A percentile compares a stretch with the other conserved stretches of the same genome.
phyloP scores from a whole-genome alignment of 208 protist genomes.

The Crithidia brevicula region DNA sequence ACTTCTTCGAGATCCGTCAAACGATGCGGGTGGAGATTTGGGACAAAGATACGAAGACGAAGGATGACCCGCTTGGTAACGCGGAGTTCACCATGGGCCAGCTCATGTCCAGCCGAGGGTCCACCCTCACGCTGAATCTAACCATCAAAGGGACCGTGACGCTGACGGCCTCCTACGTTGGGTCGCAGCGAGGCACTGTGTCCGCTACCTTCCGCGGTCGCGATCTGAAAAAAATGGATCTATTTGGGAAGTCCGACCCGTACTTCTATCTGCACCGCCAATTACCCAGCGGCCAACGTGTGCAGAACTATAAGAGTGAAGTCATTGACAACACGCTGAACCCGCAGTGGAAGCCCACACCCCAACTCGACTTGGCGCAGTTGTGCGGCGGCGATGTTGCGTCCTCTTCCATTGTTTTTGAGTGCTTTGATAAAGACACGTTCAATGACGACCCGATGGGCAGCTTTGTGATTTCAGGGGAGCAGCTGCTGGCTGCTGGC shows the following conservation, averaged over 20 bases:
- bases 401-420: constrained; percentile 22
- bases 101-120: constrained; percentile 24
- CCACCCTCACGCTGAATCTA: constrained; percentile 27
- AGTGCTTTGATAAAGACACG: constrained; percentile 35
- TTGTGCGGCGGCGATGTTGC: constrained; percentile 37
- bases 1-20: constrained; percentile 53
- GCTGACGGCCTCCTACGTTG: constrained; percentile 17
- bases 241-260: constrained; percentile 44
- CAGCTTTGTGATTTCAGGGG: constrained; percentile 23
- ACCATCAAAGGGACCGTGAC: constrained; percentile 30
- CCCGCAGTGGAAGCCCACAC: constrained; percentile 40
- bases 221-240: constrained; percentile 45
- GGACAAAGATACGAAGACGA: constrained; percentile 29
- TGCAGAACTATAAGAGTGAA: constrained; percentile 34
- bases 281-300: constrained; percentile 20
- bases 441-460: constrained; percentile 28
- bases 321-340: constrained; percentile 38
- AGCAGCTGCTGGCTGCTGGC: constrained; percentile 15
- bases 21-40: constrained; percentile 25
- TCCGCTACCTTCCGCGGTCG: constrained; percentile 22
- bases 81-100: constrained; percentile 29
- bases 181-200: constrained; percentile 20
- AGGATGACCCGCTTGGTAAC: constrained; percentile 38
- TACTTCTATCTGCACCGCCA: constrained; percentile 33
- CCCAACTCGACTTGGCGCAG: constrained; percentile 30